These are phyloP conservation scores for Byssothecium circinans DNA, from an alignment of 2,329 filamentous ascomycete genomes.

Conservation along the genomic window DNA sequence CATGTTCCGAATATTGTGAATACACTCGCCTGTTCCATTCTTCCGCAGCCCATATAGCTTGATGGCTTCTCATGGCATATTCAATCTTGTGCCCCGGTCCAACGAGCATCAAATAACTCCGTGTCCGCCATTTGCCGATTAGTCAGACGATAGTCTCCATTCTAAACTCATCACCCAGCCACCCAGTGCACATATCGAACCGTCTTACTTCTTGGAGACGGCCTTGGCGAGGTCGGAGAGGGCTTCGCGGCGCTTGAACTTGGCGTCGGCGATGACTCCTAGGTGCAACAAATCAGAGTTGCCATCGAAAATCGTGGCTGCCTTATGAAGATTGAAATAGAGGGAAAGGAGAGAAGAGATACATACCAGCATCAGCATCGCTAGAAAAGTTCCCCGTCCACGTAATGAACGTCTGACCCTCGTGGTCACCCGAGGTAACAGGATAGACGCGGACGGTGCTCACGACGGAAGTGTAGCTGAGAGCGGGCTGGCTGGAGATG, in stretches of 20 bases:
- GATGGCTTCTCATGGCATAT: too few relatives aligned
- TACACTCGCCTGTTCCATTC: too few relatives aligned
- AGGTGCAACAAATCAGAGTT: constrained; percentile 7
- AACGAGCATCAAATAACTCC: too few relatives aligned
- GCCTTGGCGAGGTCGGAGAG: constrained; percentile 65
- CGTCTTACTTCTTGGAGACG: constrained; percentile 45
- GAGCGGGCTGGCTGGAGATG: constrained; percentile 66
- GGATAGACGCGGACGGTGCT: constrained; percentile 67
- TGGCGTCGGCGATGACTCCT: constrained; percentile 74
- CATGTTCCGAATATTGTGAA: too few relatives aligned
- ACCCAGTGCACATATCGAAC: not conserved
- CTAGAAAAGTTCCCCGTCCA: constrained; percentile 72
- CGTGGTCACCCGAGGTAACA: constrained; percentile 66
- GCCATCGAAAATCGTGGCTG: not conserved
- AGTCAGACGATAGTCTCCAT: not conserved
- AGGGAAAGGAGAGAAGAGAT: not conserved
- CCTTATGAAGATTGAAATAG: too few relatives aligned
- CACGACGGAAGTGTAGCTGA: constrained; percentile 67
- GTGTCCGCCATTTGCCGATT: too few relatives aligned
- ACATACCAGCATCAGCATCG: constrained; percentile 68
- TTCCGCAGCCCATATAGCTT: too few relatives aligned
- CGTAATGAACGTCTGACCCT: constrained; percentile 67
- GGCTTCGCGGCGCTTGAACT: constrained; percentile 74
- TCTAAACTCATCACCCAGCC: too few relatives aligned
- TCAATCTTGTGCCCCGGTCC: too few relatives aligned